A percentile compares a stretch with the other conserved stretches of the same genome.
These are phyloP conservation scores for Colletotrichum australisinense DNA, from an alignment of 2,329 filamentous ascomycete species.

Conservation along the genomic window DNA sequence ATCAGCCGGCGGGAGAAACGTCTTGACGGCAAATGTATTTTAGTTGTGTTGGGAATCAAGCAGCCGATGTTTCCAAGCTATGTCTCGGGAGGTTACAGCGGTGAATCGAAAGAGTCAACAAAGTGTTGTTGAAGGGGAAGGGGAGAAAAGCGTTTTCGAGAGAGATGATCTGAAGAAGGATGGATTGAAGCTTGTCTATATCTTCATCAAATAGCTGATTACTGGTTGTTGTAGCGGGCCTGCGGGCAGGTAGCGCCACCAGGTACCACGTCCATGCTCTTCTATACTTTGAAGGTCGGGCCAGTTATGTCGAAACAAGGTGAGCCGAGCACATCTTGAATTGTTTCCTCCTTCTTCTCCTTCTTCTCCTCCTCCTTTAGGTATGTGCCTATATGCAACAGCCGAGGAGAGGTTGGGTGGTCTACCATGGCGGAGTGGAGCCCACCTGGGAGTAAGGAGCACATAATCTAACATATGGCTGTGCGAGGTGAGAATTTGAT, in stretches of 20 bases:
- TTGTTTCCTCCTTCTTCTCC: neutral
- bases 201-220: constrained; percentile 10
- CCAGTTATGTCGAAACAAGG: constrained; percentile 24
- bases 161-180: constrained; percentile 10
- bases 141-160: neutral
- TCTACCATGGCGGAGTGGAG: no score
- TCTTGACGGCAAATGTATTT: neutral
- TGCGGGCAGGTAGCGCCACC: constrained; percentile 7
- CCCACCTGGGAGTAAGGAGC: constrained; percentile 4
- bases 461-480: no score
- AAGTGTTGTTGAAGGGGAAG: no score
- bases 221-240: constrained; percentile 26
- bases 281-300: constrained; percentile 24
- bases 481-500: no score
- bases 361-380: neutral
- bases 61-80: constrained; percentile 5
- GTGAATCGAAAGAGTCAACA: neutral
- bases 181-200: constrained; percentile 11
- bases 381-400: neutral
- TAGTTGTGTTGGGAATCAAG: neutral
- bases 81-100: constrained; percentile 1
- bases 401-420: neutral
- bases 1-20: neutral
- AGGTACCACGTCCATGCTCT: constrained; percentile 21
- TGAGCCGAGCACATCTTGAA: constrained; percentile 23